A percentile compares a stretch with the other conserved stretches of the same genome.
Conservation (phyloP, 768 basidiomycete species). For the Amyloporia xantha region DNA sequence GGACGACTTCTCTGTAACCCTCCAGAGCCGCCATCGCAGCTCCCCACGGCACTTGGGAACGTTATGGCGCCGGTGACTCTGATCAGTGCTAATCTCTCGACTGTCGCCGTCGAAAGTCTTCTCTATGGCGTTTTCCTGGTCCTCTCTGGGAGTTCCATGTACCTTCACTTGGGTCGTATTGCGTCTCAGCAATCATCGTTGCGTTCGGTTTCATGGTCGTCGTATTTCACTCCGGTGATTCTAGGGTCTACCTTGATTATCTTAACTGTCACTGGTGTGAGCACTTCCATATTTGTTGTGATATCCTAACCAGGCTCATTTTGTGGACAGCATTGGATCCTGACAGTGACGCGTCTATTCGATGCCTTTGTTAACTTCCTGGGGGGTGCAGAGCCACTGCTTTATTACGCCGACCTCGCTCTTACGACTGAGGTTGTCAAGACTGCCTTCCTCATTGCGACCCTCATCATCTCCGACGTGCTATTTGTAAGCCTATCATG, state of each 20-base stretch:
- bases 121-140: constrained; percentile 5
- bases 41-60: no score
- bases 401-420: background rate
- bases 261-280: background rate
- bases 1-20: no score
- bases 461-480: background rate
- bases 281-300: background rate
- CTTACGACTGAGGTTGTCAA: constrained; percentile 2
- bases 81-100: background rate
- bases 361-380: constrained; percentile 1
- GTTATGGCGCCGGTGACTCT: background rate
- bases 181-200: background rate
- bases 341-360: constrained; percentile 5
- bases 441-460: background rate
- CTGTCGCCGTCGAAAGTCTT: background rate
- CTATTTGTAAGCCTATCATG: background rate
- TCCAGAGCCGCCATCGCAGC: no score
- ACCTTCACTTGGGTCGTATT: background rate
- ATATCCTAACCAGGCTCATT: background rate
- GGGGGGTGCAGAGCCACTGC: background rate
- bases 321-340: constrained; percentile 3
- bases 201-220: background rate
- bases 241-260: background rate
- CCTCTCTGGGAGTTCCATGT: background rate
- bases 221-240: background rate